These are phyloP conservation scores for Colletotrichum sp. DNA, from an alignment of 2,329 filamentous ascomycete genomes.

Conservation along the genomic window DNA sequence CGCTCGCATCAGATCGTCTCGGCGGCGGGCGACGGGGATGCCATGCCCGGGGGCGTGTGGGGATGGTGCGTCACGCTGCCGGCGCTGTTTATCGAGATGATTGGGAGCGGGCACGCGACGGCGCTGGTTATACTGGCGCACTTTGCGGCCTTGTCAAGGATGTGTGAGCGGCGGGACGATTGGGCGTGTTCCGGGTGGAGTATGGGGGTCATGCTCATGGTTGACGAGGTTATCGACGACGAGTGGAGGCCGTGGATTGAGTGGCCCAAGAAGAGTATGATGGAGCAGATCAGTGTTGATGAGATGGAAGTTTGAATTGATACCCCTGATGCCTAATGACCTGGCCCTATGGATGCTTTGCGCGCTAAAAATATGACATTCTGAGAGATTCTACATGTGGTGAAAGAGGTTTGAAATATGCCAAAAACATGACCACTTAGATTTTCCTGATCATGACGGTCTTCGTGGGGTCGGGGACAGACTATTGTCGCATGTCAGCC, in stretches of 20 bases:
- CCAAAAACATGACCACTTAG: not conserved
- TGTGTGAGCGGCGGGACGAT: not conserved
- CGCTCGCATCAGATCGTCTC: not conserved
- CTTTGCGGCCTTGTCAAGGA: constrained; percentile 16
- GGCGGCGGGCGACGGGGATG: not conserved
- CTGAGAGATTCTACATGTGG: not conserved
- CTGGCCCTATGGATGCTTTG: not conserved
- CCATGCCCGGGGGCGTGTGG: constrained; percentile 6
- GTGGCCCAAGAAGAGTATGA: constrained; percentile 22
- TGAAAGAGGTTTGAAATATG: not conserved
- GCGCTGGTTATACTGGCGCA: constrained; percentile 26
- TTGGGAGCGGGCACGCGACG: constrained; percentile 11
- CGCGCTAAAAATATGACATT: not conserved
- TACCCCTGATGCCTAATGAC: not conserved
- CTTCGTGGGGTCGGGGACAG: not conserved
- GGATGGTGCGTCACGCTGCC: constrained; percentile 20
- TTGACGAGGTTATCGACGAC: constrained; percentile 13
- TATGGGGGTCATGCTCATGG: constrained; percentile 14
- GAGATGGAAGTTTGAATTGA: constrained; percentile 13
- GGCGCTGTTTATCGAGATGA: constrained; percentile 22
- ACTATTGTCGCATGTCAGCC: not conserved
- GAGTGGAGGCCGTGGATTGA: constrained; percentile 18
- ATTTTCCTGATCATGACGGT: constrained; percentile 14
- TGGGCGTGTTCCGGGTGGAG: constrained; percentile 23
- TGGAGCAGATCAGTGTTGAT: constrained; percentile 21